Conservation (phyloP, 2,329 filamentous ascomycete genomes). For the Aureobasidium sp. region DNA sequence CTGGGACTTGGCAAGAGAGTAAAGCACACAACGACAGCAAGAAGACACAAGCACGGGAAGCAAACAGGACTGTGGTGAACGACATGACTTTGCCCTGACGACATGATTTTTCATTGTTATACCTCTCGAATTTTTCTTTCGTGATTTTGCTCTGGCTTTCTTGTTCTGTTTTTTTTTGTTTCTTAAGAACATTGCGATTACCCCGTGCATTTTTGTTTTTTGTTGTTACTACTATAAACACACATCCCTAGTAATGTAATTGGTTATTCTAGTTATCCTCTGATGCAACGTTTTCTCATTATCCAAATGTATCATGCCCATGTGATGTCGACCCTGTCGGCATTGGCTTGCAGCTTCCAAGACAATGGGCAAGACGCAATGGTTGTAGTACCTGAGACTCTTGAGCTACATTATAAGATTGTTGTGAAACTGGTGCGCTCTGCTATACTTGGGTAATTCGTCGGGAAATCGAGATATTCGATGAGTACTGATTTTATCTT, state of each 20-base stretch:
- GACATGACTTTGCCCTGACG: not conserved
- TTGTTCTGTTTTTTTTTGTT: not conserved
- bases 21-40: not conserved
- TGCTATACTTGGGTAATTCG: no score
- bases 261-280: not conserved
- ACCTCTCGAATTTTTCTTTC: not conserved
- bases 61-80: not conserved
- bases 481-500: no score
- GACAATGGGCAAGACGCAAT: no score
- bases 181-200: not conserved
- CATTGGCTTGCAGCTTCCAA: no score
- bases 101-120: not conserved
- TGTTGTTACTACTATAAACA: not conserved
- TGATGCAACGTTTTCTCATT: no score
- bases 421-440: no score
- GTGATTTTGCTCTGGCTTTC: not conserved
- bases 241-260: not conserved
- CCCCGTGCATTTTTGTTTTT: not conserved
- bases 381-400: no score
- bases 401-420: no score
- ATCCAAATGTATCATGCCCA: no score
- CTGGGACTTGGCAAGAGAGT: conserved; percentile 13
- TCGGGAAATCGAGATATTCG: no score
- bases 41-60: not conserved
- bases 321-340: no score